Evolutionary conservation across 768 basidiomycete genomes (phyloP).

Genomic region (Boletus vinaceobasis): DNA sequence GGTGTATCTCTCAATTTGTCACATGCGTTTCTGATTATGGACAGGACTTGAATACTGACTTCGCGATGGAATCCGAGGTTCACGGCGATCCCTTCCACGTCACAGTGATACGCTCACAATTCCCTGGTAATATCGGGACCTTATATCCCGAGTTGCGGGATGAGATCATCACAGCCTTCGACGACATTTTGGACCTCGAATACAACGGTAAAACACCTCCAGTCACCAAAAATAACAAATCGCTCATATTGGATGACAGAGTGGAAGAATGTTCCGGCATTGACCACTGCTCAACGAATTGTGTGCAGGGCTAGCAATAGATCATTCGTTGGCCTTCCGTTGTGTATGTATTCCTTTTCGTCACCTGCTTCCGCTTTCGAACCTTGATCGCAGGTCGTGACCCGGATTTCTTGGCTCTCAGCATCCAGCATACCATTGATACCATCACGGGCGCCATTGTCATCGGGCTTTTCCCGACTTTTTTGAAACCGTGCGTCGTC

Average conservation of each 20-base stretch:
- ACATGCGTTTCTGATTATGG: neutral
- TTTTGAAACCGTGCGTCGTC: slow-evolving; percentile 30
- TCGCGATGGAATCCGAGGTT: slow-evolving; percentile 34
- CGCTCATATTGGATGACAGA: too few species aligned
- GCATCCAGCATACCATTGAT: slow-evolving; percentile 28
- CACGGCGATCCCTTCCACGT: slow-evolving; percentile 28
- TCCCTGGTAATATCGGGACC: too few species aligned
- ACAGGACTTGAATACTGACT: slow-evolving; percentile 35
- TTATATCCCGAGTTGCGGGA: too few species aligned
- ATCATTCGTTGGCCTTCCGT: slow-evolving; percentile 45
- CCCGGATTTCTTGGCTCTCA: slow-evolving; percentile 31
- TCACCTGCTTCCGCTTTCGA: neutral
- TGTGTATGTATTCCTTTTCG: slow-evolving; percentile 31
- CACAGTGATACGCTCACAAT: slow-evolving; percentile 21
- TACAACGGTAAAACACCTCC: too few species aligned
- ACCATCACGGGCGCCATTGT: slow-evolving; percentile 17
- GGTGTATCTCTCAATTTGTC: rapidly evolving
- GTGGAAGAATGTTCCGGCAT: too few species aligned
- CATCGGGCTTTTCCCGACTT: slow-evolving; percentile 30
- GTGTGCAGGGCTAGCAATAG: slow-evolving; percentile 43
- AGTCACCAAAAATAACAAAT: too few species aligned
- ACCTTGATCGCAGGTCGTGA: slow-evolving; percentile 33
- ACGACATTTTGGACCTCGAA: too few species aligned
- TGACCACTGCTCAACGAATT: too few species aligned
- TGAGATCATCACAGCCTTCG: too few species aligned